Base-by-base conservation (phyloP, 1,284 basidiomycete species). In the Sanghuangporus weigelae region DNA sequence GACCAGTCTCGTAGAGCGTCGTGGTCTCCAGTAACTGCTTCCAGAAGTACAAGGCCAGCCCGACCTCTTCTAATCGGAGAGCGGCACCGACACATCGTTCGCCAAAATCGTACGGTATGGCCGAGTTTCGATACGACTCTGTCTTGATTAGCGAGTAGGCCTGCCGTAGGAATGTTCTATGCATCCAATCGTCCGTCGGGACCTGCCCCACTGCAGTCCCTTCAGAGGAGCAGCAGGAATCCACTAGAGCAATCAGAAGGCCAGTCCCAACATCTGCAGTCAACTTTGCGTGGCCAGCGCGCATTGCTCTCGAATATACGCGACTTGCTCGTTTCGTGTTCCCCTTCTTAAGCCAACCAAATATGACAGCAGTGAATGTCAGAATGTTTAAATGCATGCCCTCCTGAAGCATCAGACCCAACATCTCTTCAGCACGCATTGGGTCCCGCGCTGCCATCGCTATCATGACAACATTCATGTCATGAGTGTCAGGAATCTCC, bases 31-130 rank as follows among this genome's bases (percentile, higher is more conserved):
- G 51, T 59, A 86, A 71, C 59, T 74, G 68, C 59, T 72, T 69
- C 87, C 88, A 90, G 71, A 88, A 88, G 53, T 73, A 70, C 74
- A 78, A 87, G 3, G 85, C 88, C 73, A 83, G 72, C 64, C 67
- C 67, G 0, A 83, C 78, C 44, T 84, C 78, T 19, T 77, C 72
- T 39, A 78, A 76, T 40, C 75, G 73, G 63, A 90, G 71, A 35
- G 84, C 79, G 19, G 77, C 77, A n/a, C 69, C 69, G 36, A 86
- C 77, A 66, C 85, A 81, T 68, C 77, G 77, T 67, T 78, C 79
- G 14, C 82, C 86, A 68, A 81, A 75, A 46, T 78, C 74, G 36
- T 78, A 73, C 38, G 83, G 77, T 53, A 76, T 73, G 38, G 79
- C 68, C 26, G 75, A 68, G 19, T 73, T 73, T 63, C 75, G 59